Conservation (phyloP, 257 asterid species). For the Solanum etuberosum region DNA sequence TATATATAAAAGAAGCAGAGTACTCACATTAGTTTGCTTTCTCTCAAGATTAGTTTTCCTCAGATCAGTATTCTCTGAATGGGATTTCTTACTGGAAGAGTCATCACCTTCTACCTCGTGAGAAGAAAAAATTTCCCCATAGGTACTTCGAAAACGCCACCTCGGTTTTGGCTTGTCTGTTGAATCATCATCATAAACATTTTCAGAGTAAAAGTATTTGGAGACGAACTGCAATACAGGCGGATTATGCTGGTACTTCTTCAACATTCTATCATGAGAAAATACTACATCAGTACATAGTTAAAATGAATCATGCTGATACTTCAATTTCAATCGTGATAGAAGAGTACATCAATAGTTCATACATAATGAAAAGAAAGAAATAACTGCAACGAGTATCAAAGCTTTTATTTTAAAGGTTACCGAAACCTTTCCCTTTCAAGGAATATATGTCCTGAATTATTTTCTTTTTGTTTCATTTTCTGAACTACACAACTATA, state of each 20-base stretch:
- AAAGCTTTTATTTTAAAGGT: background rate
- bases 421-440: background rate
- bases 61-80: slow-evolving; percentile 9
- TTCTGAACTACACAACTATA: background rate
- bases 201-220: slow-evolving; percentile 54
- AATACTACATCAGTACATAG: background rate
- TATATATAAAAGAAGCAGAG: background rate
- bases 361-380: background rate
- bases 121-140: slow-evolving; percentile 18
- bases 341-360: background rate
- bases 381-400: background rate
- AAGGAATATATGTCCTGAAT: background rate
- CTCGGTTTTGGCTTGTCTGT: slow-evolving; percentile 37
- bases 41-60: slow-evolving; percentile 18
- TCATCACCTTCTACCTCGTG: slow-evolving; percentile 7
- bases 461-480: background rate
- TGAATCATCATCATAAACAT: slow-evolving; percentile 57
- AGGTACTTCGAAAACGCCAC: slow-evolving; percentile 54
- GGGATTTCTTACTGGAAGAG: slow-evolving; percentile 7
- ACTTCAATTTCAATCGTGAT: slow-evolving; percentile 18
- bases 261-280: slow-evolving; percentile 44
- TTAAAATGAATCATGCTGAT: background rate
- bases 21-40: slow-evolving; percentile 31
- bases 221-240: slow-evolving; percentile 29
- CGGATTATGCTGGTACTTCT: slow-evolving; percentile 25